Percentiles rank a stretch among this genome's conserved stretches.
These are phyloP conservation scores for Pleurotus giganteus DNA, from an alignment of 768 basidiomycete species.

Conservation along the genomic window DNA sequence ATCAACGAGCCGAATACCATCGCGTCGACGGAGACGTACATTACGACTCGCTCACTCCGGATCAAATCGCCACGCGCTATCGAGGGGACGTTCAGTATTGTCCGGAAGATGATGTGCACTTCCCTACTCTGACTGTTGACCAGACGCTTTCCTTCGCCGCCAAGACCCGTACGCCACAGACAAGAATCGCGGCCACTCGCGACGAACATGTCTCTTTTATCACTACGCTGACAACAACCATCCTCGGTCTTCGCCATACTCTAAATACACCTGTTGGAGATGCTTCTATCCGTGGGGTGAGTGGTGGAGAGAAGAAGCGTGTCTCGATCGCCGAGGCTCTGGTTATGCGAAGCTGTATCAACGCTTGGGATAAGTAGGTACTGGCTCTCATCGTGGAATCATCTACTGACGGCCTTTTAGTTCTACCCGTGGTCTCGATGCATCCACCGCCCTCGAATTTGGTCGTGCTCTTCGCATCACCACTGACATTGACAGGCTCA, in stretches of 20 bases:
- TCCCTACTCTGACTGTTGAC: constrained; percentile 78
- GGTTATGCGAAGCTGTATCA: constrained; percentile 53
- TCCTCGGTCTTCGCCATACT: constrained; percentile 71
- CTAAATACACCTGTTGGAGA: constrained; percentile 60
- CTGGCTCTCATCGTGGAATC: neutral
- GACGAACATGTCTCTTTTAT: constrained; percentile 40
- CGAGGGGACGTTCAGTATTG: constrained; percentile 81
- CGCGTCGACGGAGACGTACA: constrained; percentile 64
- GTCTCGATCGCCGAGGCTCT: constrained; percentile 67
- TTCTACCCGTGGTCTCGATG: constrained; percentile 62
- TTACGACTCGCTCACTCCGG: constrained; percentile 74
- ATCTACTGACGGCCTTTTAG: constrained; percentile 32
- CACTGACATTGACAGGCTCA: constrained; percentile 52
- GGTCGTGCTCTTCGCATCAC: constrained; percentile 61
- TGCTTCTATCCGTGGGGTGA: constrained; percentile 57
- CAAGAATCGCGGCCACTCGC: constrained; percentile 42
- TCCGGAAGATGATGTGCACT: constrained; percentile 84
- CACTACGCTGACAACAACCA: constrained; percentile 56
- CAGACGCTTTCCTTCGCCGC: constrained; percentile 72
- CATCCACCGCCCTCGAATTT: constrained; percentile 73
- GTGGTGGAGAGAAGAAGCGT: constrained; percentile 55
- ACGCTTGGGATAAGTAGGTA: constrained; percentile 66
- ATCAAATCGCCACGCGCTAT: constrained; percentile 59
- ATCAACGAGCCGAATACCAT: constrained; percentile 68
- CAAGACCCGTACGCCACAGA: constrained; percentile 62